Percentiles rank a stretch among this genome's conserved stretches.
phyloP scores from a whole-genome alignment of 2,329 filamentous ascomycete genomes.

The Fonsecaea multimorphosa region DNA sequence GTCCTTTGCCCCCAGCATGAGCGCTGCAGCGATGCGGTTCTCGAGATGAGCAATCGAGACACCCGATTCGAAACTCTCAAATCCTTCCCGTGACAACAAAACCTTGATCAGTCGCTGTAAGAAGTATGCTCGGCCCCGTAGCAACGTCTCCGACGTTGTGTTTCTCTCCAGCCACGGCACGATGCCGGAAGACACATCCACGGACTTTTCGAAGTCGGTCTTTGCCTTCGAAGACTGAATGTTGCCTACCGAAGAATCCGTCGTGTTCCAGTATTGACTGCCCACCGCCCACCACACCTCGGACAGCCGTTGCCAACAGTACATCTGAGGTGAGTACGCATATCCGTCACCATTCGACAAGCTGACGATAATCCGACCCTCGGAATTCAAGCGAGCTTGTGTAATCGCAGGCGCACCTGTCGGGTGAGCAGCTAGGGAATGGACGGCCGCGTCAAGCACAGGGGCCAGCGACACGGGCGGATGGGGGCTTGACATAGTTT shows the following conservation, averaged over 20 bases:
- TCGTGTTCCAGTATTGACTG: conserved; percentile 98
- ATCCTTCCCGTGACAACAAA: conserved; percentile 84
- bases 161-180: conserved; percentile 92
- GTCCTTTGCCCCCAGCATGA: conserved; percentile 82
- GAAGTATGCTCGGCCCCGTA: conserved; percentile 90
- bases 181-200: conserved; percentile 82
- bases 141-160: conserved; percentile 88
- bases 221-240: conserved; percentile 69
- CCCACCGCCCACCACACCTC: conserved; percentile 98
- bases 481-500: conserved; percentile 80
- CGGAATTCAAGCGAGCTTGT: conserved; percentile 87
- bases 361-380: conserved; percentile 84
- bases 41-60: conserved; percentile 95
- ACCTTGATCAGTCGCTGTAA: conserved; percentile 90
- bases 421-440: conserved; percentile 77
- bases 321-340: conserved; percentile 84
- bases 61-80: conserved; percentile 86
- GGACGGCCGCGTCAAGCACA: conserved; percentile 82
- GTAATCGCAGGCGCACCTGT: conserved; percentile 84
- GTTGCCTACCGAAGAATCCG: conserved; percentile 84
- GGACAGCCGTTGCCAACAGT: conserved; percentile 91
- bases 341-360: conserved; percentile 95
- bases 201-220: conserved; percentile 58
- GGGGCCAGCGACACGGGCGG: conserved; percentile 88
- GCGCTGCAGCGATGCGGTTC: conserved; percentile 87